Evolutionary conservation across 2,329 filamentous ascomycete species (phyloP).

Genomic region (Ascosphaera apis): DNA sequence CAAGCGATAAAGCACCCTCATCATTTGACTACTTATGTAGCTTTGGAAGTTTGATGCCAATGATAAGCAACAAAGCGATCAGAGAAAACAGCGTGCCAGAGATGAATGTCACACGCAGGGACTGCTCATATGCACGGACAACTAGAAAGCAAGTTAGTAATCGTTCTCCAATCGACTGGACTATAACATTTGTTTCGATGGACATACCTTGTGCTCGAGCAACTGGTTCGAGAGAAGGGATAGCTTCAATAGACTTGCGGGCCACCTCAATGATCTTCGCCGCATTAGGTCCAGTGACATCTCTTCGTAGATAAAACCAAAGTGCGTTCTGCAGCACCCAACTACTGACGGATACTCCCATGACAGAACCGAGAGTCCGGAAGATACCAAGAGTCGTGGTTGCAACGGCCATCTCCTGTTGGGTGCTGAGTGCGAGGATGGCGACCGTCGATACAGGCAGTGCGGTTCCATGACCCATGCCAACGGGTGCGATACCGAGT

Average conservation of each 20-base stretch:
- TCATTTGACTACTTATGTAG: neutral
- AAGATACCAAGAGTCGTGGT: constrained; percentile 49
- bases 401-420: constrained; percentile 42
- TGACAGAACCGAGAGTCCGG: constrained; percentile 46
- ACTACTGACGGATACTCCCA: constrained; percentile 50
- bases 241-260: constrained; percentile 27
- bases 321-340: constrained; percentile 52
- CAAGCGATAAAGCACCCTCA: no score
- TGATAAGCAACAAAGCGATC: constrained; percentile 13
- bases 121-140: constrained; percentile 14
- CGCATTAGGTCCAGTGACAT: constrained; percentile 37
- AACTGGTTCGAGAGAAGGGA: constrained; percentile 20
- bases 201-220: constrained; percentile 25
- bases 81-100: constrained; percentile 15
- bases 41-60: constrained; percentile 13
- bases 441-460: constrained; percentile 42
- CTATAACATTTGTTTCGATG: neutral
- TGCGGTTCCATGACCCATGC: constrained; percentile 38
- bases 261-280: constrained; percentile 27
- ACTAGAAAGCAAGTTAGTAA: constrained; percentile 10
- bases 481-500: constrained; percentile 31
- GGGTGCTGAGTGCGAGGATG: constrained; percentile 34
- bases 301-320: constrained; percentile 31
- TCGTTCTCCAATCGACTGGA: constrained; percentile 1
- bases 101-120: constrained; percentile 16